Conservation (phyloP, 108 stramenopile species). For the Cyclostephanos tholiformis region DNA sequence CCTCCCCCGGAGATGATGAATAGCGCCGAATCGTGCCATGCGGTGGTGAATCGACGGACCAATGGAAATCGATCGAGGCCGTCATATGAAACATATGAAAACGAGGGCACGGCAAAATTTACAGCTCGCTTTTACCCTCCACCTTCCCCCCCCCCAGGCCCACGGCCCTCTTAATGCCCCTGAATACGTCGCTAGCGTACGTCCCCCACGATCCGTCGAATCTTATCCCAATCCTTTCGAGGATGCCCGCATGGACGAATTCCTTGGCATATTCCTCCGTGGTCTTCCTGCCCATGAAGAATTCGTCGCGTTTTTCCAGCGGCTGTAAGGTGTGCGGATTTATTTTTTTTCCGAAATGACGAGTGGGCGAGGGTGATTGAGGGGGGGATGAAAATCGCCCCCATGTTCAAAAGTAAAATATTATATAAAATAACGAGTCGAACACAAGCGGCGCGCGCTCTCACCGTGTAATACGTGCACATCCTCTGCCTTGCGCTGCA, state of each 20-base stretch:
- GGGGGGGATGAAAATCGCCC: background rate
- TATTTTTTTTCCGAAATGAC: background rate
- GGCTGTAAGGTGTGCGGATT: slow-evolving; percentile 31
- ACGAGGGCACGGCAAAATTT: no score
- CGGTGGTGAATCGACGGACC: no score
- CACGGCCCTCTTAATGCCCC: no score
- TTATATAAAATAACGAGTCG: background rate
- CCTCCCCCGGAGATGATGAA: no score
- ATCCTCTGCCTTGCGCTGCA: slow-evolving; percentile 67
- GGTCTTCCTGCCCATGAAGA: slow-evolving; percentile 57
- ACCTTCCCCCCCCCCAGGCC: no score
- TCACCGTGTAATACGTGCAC: slow-evolving; percentile 77
- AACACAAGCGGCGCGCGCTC: background rate
- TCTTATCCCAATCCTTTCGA: slow-evolving; percentile 17
- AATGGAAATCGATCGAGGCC: no score
- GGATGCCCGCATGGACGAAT: slow-evolving; percentile 9
- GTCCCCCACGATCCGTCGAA: no score
- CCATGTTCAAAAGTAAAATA: background rate
- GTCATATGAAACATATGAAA: no score
- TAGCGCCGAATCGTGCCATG: no score
- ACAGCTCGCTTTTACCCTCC: no score
- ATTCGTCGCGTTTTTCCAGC: slow-evolving; percentile 51
- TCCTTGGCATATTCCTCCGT: slow-evolving; percentile 33
- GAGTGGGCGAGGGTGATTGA: background rate
- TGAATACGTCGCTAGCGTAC: no score